A percentile compares a stretch with the other conserved stretches of the same genome.
Evolutionary conservation across 2,329 filamentous ascomycete genomes (phyloP).

Genomic region (Neonectria magnoliae): DNA sequence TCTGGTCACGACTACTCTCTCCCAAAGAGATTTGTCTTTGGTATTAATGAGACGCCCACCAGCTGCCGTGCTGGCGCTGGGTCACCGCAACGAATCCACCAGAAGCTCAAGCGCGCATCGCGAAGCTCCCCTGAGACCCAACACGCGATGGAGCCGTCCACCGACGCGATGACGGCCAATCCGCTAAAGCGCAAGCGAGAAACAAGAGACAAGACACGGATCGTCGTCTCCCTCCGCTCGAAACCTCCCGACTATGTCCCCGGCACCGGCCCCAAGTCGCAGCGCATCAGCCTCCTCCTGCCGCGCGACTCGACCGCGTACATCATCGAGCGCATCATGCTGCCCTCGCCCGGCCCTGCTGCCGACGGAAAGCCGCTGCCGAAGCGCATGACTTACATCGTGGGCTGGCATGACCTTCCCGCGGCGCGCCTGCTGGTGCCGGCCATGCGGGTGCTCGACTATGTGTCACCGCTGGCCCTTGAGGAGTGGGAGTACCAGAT

Average conservation of each 20-base stretch:
- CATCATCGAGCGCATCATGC: constrained; percentile 64
- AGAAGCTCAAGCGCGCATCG: constrained; percentile 19
- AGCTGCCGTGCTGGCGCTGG: constrained; percentile 20
- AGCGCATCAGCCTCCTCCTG: constrained; percentile 59
- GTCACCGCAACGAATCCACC: constrained; percentile 8
- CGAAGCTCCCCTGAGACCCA: constrained; percentile 15
- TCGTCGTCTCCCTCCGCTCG: constrained; percentile 31
- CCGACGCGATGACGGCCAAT: constrained; percentile 15
- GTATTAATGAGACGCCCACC: constrained; percentile 18
- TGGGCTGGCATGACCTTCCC: constrained; percentile 65
- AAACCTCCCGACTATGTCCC: constrained; percentile 51
- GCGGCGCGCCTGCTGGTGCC: constrained; percentile 59
- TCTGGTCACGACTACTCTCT: neutral
- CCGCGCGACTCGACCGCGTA: constrained; percentile 63
- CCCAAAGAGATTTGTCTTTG: neutral
- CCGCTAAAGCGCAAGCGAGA: constrained; percentile 30
- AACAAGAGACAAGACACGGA: constrained; percentile 16
- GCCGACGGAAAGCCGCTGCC: constrained; percentile 50
- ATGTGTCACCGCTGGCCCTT: constrained; percentile 65
- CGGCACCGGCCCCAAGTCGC: constrained; percentile 59
- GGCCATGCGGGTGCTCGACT: constrained; percentile 62
- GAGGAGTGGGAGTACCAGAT: constrained; percentile 66
- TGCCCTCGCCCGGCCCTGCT: constrained; percentile 49
- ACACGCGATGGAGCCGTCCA: constrained; percentile 33
- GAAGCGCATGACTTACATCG: constrained; percentile 62